A percentile compares a stretch with the other conserved stretches of the same genome.
These are phyloP conservation scores for Cladosporium colombiae DNA, from an alignment of 2,329 filamentous ascomycete genomes.

Conservation along the genomic window DNA sequence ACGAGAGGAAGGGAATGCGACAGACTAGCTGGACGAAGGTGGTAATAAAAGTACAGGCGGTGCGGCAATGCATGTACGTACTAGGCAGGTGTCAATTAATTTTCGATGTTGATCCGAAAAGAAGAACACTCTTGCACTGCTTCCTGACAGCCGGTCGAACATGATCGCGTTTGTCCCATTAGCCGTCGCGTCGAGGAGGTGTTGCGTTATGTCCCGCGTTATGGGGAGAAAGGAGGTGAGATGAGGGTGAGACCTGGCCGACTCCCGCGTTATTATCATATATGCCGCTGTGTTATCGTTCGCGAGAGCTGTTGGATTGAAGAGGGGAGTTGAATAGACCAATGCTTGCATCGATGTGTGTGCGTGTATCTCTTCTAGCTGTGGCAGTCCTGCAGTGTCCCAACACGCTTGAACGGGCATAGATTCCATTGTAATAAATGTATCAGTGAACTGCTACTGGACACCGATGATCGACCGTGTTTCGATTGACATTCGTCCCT, in stretches of 20 bases:
- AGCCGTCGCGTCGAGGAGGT: neutral
- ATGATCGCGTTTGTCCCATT: neutral
- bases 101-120: neutral
- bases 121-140: neutral
- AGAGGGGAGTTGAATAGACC: neutral
- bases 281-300: conserved; percentile 7
- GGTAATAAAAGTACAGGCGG: neutral
- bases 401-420: neutral
- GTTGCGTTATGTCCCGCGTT: neutral
- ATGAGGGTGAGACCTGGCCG: conserved; percentile 17
- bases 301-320: neutral
- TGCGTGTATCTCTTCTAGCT: too few species aligned
- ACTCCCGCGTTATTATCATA: neutral
- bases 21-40: neutral
- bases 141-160: neutral
- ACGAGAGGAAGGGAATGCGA: too few species aligned
- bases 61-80: neutral
- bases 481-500: conserved; percentile 8
- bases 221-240: conserved; percentile 14
- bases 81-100: neutral
- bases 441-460: neutral
- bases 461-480: neutral
- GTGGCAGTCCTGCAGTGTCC: too few species aligned
- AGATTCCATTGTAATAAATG: neutral
- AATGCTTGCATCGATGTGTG: neutral